These are phyloP conservation scores for Setaria viridis DNA, from an alignment of 202 grass and related monocot genomes.

Conservation along the genomic window DNA sequence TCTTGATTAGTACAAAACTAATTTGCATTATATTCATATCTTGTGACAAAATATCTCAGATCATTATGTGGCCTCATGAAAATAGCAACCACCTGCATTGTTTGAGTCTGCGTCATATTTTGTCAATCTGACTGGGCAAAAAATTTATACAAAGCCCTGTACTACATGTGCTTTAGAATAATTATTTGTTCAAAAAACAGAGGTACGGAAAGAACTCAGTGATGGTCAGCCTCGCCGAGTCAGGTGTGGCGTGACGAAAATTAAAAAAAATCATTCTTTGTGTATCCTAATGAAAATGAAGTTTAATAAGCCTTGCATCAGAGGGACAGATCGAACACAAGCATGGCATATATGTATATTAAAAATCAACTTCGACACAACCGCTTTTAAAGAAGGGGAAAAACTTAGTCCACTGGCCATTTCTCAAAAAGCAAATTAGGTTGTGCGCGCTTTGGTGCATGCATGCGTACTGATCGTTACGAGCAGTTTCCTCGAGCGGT, in stretches of 20 bases:
- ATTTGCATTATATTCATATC: too few species aligned
- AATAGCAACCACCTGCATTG: background rate
- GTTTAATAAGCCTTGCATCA: background rate
- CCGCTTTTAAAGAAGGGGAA: background rate
- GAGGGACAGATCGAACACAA: background rate
- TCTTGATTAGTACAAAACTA: too few species aligned
- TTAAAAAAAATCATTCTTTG: too few species aligned
- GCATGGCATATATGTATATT: background rate
- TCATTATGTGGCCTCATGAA: background rate
- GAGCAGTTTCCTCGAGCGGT: background rate
- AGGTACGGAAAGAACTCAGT: background rate
- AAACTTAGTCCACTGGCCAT: background rate
- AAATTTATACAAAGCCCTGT: background rate
- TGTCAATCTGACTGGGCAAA: background rate
- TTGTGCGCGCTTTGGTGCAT: background rate
- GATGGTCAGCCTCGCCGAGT: background rate
- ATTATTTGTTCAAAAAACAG: too few species aligned
- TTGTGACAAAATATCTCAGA: background rate
- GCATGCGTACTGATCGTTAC: background rate
- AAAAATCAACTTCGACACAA: background rate
- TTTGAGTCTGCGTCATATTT: background rate
- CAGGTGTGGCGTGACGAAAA: background rate
- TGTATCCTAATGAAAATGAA: background rate
- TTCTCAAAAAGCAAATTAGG: background rate
- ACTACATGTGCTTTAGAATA: background rate